Evolutionary conservation across 2,329 filamentous ascomycete species (phyloP).

Genomic region (Lomentospora prolificans): DNA sequence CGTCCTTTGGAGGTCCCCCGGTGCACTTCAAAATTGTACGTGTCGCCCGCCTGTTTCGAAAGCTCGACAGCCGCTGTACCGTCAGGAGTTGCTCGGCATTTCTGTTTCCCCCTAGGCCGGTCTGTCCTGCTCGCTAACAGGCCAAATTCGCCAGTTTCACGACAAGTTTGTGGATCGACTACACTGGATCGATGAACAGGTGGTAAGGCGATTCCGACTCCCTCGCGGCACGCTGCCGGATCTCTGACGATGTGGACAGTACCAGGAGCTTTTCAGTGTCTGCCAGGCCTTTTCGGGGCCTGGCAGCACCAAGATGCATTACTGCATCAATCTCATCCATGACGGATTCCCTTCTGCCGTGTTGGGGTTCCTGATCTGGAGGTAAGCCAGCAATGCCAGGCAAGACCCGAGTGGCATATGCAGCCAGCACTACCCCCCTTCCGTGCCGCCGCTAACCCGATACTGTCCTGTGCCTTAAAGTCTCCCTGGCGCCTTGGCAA

Average conservation of each 20-base stretch:
- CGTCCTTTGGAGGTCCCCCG: constrained; percentile 56
- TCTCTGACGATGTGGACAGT: constrained; percentile 29
- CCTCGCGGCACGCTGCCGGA: neutral
- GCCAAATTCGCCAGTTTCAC: no score
- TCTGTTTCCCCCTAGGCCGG: neutral
- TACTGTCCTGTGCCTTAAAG: constrained; percentile 20
- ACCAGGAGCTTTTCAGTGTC: constrained; percentile 62
- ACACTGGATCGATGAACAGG: constrained; percentile 60
- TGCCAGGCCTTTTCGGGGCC: constrained; percentile 60
- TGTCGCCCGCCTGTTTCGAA: no score
- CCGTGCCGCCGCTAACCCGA: neutral
- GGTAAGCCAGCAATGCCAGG: constrained; percentile 24
- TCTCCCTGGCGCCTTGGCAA: constrained; percentile 59
- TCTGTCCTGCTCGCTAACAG: no score
- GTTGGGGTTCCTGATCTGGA: constrained; percentile 54
- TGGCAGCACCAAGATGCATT: constrained; percentile 61
- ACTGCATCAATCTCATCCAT: constrained; percentile 56
- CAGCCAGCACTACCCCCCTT: neutral
- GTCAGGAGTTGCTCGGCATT: neutral
- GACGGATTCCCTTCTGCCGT: constrained; percentile 48
- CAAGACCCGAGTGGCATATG: neutral
- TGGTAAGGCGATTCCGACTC: constrained; percentile 27
- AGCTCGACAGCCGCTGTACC: no score
- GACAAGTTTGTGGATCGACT: constrained; percentile 49
- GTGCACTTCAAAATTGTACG: constrained; percentile 58